Conservation (phyloP, 75 land plant species). For the Adiantum capillusveneris region DNA sequence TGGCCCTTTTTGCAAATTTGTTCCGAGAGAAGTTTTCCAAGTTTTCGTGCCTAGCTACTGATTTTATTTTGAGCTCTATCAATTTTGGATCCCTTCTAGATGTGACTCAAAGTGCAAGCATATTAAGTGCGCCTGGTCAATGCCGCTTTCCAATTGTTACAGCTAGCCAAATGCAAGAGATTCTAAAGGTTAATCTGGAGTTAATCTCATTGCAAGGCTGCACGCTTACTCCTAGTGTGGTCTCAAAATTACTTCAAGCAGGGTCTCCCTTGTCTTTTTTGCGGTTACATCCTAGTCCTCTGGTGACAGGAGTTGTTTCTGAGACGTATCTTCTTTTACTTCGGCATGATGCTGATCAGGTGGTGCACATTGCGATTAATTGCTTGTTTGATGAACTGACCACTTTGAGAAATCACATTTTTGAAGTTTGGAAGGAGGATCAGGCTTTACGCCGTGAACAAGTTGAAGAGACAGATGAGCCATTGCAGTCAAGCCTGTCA, state of each 20-base stretch:
- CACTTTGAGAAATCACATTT: slow-evolving; percentile 33
- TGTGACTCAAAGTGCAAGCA: background rate
- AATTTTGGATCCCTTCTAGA: background rate
- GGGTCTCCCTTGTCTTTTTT: slow-evolving; percentile 56
- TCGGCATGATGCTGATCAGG: slow-evolving; percentile 55
- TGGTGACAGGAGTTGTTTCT: slow-evolving; percentile 64
- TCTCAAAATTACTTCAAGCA: slow-evolving; percentile 47
- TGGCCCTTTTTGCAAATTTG: slow-evolving; percentile 72
- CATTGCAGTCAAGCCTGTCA: slow-evolving; percentile 17
- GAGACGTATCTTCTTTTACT: slow-evolving; percentile 77
- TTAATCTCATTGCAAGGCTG: slow-evolving; percentile 61
- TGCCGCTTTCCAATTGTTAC: slow-evolving; percentile 14
- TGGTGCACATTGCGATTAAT: slow-evolving; percentile 41
- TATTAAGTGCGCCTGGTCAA: background rate
- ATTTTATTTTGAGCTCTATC: slow-evolving; percentile 55
- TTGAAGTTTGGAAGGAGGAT: background rate
- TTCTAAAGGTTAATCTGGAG: slow-evolving; percentile 74
- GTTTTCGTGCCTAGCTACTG: slow-evolving; percentile 50
- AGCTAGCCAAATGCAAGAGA: slow-evolving; percentile 46
- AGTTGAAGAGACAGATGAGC: background rate
- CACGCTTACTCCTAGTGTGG: slow-evolving; percentile 53
- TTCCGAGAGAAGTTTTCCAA: slow-evolving; percentile 57
- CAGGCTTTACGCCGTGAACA: background rate
- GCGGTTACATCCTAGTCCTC: slow-evolving; percentile 84
- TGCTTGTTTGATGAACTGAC: slow-evolving; percentile 60